Base-by-base conservation (phyloP, 2,329 filamentous ascomycete species). In the Epicoccum sorghinum region DNA sequence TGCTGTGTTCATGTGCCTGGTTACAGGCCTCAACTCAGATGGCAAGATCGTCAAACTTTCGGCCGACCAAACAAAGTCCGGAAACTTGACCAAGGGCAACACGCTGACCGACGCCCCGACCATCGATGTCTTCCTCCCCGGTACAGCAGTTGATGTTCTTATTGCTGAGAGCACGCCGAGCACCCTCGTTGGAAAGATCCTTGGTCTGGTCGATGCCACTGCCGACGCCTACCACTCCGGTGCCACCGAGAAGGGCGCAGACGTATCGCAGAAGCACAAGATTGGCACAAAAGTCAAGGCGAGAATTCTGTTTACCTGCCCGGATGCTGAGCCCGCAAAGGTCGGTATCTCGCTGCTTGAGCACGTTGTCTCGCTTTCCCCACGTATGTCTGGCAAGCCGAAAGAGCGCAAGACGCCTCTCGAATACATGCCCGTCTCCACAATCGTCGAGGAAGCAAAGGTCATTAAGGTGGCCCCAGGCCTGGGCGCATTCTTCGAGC, bases 171-270 rank as follows among this genome's bases (percentile, higher is more conserved):
- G 89, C 12, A 86, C 87, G 9, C 76, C 83, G 10, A 86, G 84
- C 60, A 95, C 95, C n/a, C 77, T 99, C 55, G 80, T 84, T 43
- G 95, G 95, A 66, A 97, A 97, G 74, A 85, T 98, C 39, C 89
- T 99, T 83, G 96, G 95, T 13, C 86, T 93, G 71, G 78, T 99
- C 23, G 91, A 97, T 75, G 90, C 91, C 9, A 97, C 92, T 1
- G 92, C 93, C 14, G 95, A 99, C 73, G 74, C 93, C 32, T 85
- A 97, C 38, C 95, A 99, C 74, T 96, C 92, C 12, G 92, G 92
- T 32, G 84, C 85, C 45, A 89, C 87, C 3, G 84, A 86, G 37
- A 83, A 85, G 52, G 86, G 86, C 24, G 82, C 85, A 40, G 87
- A 95, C 61, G 77, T 96, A 37, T 86, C 87, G 41, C 85, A 88